Conservation (phyloP, 106 monocot genomes). For the Ottelia alismoides region DNA sequence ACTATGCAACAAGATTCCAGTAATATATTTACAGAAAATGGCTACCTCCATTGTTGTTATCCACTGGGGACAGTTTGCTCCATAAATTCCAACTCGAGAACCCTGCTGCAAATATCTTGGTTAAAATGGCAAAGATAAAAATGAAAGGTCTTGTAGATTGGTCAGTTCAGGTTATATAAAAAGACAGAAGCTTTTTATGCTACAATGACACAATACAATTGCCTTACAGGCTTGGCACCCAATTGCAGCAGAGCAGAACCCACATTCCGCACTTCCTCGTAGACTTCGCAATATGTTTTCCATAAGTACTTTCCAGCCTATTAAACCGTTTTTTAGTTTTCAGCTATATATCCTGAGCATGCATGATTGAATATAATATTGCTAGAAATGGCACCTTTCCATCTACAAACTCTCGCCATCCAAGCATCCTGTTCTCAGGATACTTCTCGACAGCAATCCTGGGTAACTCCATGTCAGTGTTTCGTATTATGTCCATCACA, state of each 20-base stretch:
- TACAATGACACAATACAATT: background rate
- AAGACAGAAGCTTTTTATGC: background rate
- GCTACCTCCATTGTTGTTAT: constrained; percentile 72
- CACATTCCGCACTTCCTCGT: constrained; percentile 59
- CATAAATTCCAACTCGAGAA: constrained; percentile 81
- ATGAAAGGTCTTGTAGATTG: too few relatives aligned
- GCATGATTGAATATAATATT: background rate
- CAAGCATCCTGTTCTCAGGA: constrained; percentile 71
- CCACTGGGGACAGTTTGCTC: constrained; percentile 92
- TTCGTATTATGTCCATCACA: too few relatives aligned
- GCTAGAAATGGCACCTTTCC: constrained; percentile 40
- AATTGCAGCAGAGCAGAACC: constrained; percentile 70
- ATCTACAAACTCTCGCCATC: constrained; percentile 62
- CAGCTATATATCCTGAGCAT: too few relatives aligned
- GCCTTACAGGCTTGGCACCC: constrained; percentile 59
- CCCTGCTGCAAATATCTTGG: constrained; percentile 33
- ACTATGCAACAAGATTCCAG: constrained; percentile 8
- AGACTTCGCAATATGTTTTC: constrained; percentile 74
- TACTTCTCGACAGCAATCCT: constrained; percentile 59
- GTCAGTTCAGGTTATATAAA: too few relatives aligned
- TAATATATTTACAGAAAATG: background rate
- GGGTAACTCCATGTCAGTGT: too few relatives aligned
- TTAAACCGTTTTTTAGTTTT: too few relatives aligned
- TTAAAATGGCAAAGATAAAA: too few relatives aligned
- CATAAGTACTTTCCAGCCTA: constrained; percentile 75